Conservation (phyloP, 1,139 yeast species). For the Yamadazyma epiphylla region DNA sequence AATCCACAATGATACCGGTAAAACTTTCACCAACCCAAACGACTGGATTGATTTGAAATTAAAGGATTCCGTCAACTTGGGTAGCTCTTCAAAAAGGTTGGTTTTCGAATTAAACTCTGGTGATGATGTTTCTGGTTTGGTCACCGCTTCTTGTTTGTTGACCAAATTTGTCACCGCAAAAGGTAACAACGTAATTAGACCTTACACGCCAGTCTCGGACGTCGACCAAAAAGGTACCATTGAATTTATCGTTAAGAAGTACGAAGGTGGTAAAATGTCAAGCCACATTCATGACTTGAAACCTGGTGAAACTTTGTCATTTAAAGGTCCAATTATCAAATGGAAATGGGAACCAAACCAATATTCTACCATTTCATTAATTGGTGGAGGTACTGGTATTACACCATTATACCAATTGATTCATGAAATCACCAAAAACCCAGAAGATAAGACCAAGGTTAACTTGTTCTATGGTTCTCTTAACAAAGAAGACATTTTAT, state of each 20-base stretch:
- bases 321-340: slow-evolving; percentile 93
- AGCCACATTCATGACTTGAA: slow-evolving; percentile 68
- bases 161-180: slow-evolving; percentile 80
- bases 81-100: slow-evolving; percentile 65
- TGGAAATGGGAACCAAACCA: slow-evolving; percentile 91
- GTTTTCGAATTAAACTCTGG: slow-evolving; percentile 67
- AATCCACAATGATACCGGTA: slow-evolving; percentile 46
- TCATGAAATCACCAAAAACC: slow-evolving; percentile 71
- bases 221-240: slow-evolving; percentile 66
- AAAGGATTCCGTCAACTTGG: slow-evolving; percentile 50
- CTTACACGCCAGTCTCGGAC: slow-evolving; percentile 90
- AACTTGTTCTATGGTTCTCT: slow-evolving; percentile 75
- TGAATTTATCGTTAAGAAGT: slow-evolving; percentile 79
- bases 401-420: slow-evolving; percentile 93
- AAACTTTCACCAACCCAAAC: slow-evolving; percentile 64
- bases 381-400: slow-evolving; percentile 95
- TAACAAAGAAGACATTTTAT: slow-evolving; percentile 70
- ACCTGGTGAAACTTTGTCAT: slow-evolving; percentile 76
- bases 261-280: slow-evolving; percentile 83
- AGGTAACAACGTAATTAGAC: slow-evolving; percentile 89
- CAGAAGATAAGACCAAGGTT: slow-evolving; percentile 73
- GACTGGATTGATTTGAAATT: slow-evolving; percentile 82
- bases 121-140: slow-evolving; percentile 73
- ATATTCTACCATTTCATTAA: slow-evolving; percentile 73
- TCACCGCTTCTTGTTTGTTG: slow-evolving; percentile 74